Conservation (phyloP, 2,329 filamentous ascomycete genomes). For the Alternaria sp. region DNA sequence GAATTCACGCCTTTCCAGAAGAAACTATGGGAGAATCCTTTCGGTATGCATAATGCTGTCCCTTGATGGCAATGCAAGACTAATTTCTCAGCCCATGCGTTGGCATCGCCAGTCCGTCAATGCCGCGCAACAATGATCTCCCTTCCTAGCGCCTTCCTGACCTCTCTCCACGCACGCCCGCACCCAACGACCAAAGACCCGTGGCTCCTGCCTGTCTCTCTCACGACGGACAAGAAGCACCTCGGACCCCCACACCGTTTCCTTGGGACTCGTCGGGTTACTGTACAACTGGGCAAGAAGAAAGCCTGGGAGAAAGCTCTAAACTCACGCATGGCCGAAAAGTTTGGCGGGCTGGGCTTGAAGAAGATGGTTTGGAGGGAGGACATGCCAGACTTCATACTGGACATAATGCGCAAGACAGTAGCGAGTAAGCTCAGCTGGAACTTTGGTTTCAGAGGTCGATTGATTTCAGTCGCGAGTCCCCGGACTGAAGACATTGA, state of each 20-base stretch:
- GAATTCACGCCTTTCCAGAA: slow-evolving; percentile 61
- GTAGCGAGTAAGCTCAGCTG: slow-evolving; percentile 48
- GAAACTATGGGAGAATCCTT: slow-evolving; percentile 67
- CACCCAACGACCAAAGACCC: slow-evolving; percentile 61
- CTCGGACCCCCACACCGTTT: slow-evolving; percentile 38
- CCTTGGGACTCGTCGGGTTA: slow-evolving; percentile 19
- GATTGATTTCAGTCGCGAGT: slow-evolving; percentile 28
- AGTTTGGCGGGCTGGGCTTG: slow-evolving; percentile 37
- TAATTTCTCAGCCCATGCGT: slow-evolving; percentile 61
- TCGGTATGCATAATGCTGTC: slow-evolving; percentile 55
- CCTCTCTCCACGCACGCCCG: slow-evolving; percentile 63
- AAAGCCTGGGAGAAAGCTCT: slow-evolving; percentile 29
- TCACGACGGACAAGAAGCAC: slow-evolving; percentile 30
- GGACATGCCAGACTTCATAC: slow-evolving; percentile 55
- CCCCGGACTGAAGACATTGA: slow-evolving; percentile 30
- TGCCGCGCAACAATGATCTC: slow-evolving; percentile 58
- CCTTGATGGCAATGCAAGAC: background rate
- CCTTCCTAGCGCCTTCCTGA: slow-evolving; percentile 68
- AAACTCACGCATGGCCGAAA: slow-evolving; percentile 43
- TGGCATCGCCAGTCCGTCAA: slow-evolving; percentile 65
- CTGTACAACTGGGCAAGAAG: slow-evolving; percentile 26
- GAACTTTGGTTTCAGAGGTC: slow-evolving; percentile 34
- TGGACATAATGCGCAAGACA: slow-evolving; percentile 47
- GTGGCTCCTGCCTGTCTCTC: slow-evolving; percentile 63
- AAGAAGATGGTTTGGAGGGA: slow-evolving; percentile 53